Evolutionary conservation across 2,329 filamentous ascomycete species (phyloP), one percentile per base, ranked within the genome.

Genomic region (Fusarium fujikuroi): DNA sequence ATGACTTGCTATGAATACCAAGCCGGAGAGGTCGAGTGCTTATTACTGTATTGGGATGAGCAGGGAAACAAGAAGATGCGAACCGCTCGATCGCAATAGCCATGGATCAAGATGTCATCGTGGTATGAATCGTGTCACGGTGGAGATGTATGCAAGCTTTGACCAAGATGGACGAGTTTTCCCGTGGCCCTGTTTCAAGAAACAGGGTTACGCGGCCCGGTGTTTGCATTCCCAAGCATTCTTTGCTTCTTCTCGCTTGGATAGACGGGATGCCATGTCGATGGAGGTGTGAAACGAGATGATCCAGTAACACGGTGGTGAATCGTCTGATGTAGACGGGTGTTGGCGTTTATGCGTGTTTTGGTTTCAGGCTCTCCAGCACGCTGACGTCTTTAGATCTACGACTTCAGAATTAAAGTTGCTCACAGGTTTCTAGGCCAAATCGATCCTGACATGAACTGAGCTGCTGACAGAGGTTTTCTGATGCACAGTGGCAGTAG

Each of bases 111-210:
- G n/a, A 61, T 47, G 47, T 4, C 54, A 52, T 54, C 30, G 19
- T 37, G 23, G 34, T 23, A 23, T 44, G 49, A 46, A 46, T 44
- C 14, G 16, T 34, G 37, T 57, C 9, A 19, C 44, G 30, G 57
- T 63, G 49, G 36, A 49, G 28, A 50, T 39, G 34, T 23, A 52
- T 25, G 49, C 18, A 36, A 39, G 43, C 25, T 40, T 12, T 40
- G 37, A 19, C 63, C 37, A 32, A 28, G 32, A n/a, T 63, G 54
- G 63, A n/a, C 34, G 52, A 67, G 30, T 68, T 68, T 54, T 50
- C 37, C 58, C 39, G 43, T 32, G n/a, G 36, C 56, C 58, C 16
- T 69, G 50, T 63, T 69, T 69, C 64, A 39, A 52, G 32, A 37
- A 37, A 37, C 49, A 52, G 37, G 46, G 50, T 52, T 52, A 57